These are phyloP conservation scores for Nemophila menziesii DNA, from an alignment of 257 asterid species.

Conservation along the genomic window DNA sequence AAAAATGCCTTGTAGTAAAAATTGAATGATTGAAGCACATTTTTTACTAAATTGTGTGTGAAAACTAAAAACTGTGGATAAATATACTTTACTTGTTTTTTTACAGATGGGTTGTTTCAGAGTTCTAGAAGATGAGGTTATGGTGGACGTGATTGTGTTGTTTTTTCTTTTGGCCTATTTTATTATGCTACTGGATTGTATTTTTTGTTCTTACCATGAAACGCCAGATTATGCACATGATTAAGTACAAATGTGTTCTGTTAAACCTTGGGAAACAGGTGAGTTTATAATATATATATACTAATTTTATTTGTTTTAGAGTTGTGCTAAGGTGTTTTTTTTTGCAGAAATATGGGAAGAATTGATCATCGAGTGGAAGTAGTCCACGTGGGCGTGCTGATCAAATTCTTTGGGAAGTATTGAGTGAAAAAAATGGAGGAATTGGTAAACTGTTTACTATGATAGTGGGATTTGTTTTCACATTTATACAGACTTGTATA, in stretches of 20 bases:
- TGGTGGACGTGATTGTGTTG: no score
- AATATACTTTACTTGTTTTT: no score
- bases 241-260: slow-evolving; percentile 74
- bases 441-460: not conserved
- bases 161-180: slow-evolving; percentile 91
- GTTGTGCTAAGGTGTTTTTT: not conserved
- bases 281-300: slow-evolving; percentile 8
- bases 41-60: no score
- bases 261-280: slow-evolving; percentile 87
- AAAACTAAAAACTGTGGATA: no score
- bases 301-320: not conserved
- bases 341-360: not conserved
- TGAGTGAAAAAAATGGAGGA: not conserved
- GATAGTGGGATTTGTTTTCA: slow-evolving; percentile 32
- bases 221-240: slow-evolving; percentile 88
- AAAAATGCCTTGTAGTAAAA: no score
- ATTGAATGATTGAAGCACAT: no score
- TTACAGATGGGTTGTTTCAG: no score
- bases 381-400: not conserved
- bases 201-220: slow-evolving; percentile 82
- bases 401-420: not conserved
- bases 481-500: slow-evolving; percentile 18
- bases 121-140: no score
- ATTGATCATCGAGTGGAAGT: not conserved
- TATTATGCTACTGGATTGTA: slow-evolving; percentile 77